A percentile compares a stretch with the other conserved stretches of the same genome.
Evolutionary conservation across 2,329 filamentous ascomycete species (phyloP).

Genomic region (Domatiomyces globalis): DNA sequence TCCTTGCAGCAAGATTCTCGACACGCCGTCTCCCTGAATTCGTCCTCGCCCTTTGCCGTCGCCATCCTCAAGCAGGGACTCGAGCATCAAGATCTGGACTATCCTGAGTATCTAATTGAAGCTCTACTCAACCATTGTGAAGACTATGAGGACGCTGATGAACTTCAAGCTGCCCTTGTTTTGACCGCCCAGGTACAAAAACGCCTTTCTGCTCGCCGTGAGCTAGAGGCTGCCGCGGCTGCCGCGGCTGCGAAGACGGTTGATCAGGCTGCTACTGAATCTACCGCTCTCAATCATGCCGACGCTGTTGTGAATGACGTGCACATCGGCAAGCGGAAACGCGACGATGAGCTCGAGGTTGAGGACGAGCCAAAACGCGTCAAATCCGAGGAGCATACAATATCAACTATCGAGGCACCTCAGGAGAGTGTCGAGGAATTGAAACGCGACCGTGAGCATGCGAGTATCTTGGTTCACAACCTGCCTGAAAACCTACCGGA

Average conservation of each 20-base stretch:
- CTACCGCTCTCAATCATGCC: conserved; percentile 17
- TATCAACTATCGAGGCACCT: conserved; percentile 3
- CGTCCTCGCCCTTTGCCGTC: conserved; percentile 60
- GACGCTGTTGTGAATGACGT: conserved; percentile 17
- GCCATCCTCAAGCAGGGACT: conserved; percentile 61
- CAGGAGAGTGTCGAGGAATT: conserved; percentile 25
- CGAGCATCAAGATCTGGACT: conserved; percentile 35
- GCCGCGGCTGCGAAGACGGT: conserved; percentile 37
- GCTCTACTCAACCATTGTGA: conserved; percentile 50
- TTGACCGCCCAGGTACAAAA: conserved; percentile 56
- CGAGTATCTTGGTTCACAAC: conserved; percentile 67
- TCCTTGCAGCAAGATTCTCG: conserved; percentile 37
- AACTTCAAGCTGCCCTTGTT: conserved; percentile 59
- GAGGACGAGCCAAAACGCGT: conserved; percentile 52
- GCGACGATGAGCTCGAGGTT: conserved; percentile 43
- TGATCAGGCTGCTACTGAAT: conserved; percentile 19
- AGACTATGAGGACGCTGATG: conserved; percentile 69
- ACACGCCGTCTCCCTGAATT: conserved; percentile 41
- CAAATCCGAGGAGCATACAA: conserved; percentile 36
- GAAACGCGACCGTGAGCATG: conserved; percentile 81
- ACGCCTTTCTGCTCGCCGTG: conserved; percentile 47
- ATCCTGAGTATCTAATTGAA: conserved; percentile 37
- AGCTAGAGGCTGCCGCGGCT: conserved; percentile 51
- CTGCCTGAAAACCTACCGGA: conserved; percentile 57
- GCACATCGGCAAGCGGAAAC: conserved; percentile 55